phyloP scores from a whole-genome alignment of 768 basidiomycete species.

The Porpolomopsis calyptriformis region DNA sequence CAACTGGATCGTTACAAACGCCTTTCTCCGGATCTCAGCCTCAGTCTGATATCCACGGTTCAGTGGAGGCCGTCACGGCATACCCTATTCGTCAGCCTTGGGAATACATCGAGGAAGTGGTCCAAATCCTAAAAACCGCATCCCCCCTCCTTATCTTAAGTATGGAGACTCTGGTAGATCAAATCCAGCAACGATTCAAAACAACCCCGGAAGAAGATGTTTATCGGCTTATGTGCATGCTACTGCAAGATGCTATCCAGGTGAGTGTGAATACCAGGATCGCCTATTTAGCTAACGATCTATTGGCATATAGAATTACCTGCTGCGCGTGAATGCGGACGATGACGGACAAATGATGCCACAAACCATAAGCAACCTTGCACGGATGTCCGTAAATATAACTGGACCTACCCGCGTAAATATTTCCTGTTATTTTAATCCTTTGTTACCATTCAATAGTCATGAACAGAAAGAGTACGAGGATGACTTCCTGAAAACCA shows the following conservation, averaged over 20 bases:
- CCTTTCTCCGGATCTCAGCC: neutral
- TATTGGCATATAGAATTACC: constrained; percentile 43
- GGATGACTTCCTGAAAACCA: constrained; percentile 75
- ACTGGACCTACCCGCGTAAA: constrained; percentile 48
- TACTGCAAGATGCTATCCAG: constrained; percentile 79
- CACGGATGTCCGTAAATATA: constrained; percentile 52
- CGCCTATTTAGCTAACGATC: neutral
- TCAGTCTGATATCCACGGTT: neutral
- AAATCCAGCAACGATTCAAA: constrained; percentile 84
- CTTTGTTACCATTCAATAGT: constrained; percentile 4
- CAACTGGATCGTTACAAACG: neutral
- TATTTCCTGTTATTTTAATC: constrained; percentile 4
- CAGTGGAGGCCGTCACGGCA: constrained; percentile 12
- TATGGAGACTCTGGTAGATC: constrained; percentile 95
- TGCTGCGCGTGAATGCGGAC: constrained; percentile 54
- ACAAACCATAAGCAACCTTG: constrained; percentile 44
- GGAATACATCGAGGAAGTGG: constrained; percentile 89
- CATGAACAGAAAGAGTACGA: constrained; percentile 70
- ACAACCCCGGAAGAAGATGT: constrained; percentile 85
- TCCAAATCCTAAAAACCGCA: constrained; percentile 87
- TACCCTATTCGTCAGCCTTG: constrained; percentile 53
- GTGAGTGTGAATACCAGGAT: constrained; percentile 30
- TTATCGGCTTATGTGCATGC: constrained; percentile 79
- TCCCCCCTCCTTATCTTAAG: constrained; percentile 92
- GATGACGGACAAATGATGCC: constrained; percentile 57